Conservation (phyloP, 495 filamentous ascomycete genomes). For the Podospora pseudocomata region DNA sequence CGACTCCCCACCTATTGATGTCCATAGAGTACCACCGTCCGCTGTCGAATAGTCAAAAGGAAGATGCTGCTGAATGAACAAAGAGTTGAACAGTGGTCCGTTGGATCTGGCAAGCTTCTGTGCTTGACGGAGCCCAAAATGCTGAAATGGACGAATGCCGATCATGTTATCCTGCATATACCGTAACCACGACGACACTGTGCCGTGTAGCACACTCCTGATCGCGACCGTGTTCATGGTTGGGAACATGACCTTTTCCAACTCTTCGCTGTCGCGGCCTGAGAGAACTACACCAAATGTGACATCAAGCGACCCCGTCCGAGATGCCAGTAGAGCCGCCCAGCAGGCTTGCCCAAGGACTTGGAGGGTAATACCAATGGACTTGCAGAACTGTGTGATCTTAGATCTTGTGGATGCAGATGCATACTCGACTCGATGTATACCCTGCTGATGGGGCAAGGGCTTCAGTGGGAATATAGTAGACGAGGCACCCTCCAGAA, state of each 20-base stretch:
- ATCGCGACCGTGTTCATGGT: slow-evolving; percentile 75
- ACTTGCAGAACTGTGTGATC: slow-evolving; percentile 53
- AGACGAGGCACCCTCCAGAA: slow-evolving; percentile 47
- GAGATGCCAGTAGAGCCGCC: slow-evolving; percentile 57
- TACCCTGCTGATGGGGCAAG: neutral
- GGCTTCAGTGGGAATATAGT: slow-evolving; percentile 31
- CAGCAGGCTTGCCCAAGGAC: slow-evolving; percentile 63
- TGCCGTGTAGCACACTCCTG: slow-evolving; percentile 61
- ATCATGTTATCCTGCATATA: slow-evolving; percentile 62
- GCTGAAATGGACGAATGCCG: slow-evolving; percentile 53
- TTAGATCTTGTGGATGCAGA: slow-evolving; percentile 37
- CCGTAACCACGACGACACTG: slow-evolving; percentile 53
- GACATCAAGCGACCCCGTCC: slow-evolving; percentile 56
- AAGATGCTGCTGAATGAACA: slow-evolving; percentile 64
- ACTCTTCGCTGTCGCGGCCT: slow-evolving; percentile 58
- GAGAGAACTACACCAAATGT: slow-evolving; percentile 69
- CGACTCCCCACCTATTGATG: slow-evolving; percentile 55
- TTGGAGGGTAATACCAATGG: slow-evolving; percentile 58
- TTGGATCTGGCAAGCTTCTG: slow-evolving; percentile 41
- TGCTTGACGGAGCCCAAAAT: slow-evolving; percentile 62
- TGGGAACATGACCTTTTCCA: slow-evolving; percentile 63
- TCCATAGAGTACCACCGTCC: slow-evolving; percentile 31
- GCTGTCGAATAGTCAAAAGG: neutral
- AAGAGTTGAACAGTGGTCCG: slow-evolving; percentile 56
- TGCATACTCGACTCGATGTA: slow-evolving; percentile 45